A percentile compares a stretch with the other conserved stretches of the same genome.
phyloP scores from a whole-genome alignment of 2,329 filamentous ascomycete species.

The Monosporascus sp. region DNA sequence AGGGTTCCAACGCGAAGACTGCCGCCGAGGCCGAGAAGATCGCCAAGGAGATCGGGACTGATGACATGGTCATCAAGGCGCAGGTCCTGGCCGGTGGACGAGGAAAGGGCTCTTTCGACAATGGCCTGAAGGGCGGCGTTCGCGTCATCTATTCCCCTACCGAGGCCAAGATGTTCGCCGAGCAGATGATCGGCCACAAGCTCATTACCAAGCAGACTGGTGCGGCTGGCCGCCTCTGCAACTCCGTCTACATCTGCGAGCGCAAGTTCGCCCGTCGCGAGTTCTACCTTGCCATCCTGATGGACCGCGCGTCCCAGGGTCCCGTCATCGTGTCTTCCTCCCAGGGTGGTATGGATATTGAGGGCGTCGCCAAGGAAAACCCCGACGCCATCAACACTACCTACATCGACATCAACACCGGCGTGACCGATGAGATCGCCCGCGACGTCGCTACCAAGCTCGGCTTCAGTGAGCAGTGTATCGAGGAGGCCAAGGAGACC shows the following conservation, averaged over 20 bases:
- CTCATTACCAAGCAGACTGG: conserved; percentile 99
- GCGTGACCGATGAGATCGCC: conserved; percentile 94
- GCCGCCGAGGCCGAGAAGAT: conserved; percentile 86
- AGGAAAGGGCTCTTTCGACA: conserved; percentile 97
- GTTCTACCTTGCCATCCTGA: conserved; percentile 97
- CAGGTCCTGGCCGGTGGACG: conserved; percentile 96
- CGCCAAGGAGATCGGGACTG: conserved; percentile 83
- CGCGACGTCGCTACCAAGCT: conserved; percentile 84
- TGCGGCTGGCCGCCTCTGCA: conserved; percentile 88
- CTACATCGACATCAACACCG: conserved; percentile 85
- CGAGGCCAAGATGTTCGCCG: conserved; percentile 92
- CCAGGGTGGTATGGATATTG: conserved; percentile 99
- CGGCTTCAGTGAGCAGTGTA: conserved; percentile 96
- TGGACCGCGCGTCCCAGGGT: conserved; percentile 87
- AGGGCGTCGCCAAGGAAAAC: conserved; percentile 95
- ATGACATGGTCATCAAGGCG: conserved; percentile 99
- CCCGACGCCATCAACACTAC: conserved; percentile 94
- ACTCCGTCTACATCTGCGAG: conserved; percentile 97
- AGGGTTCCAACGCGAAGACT: conserved; percentile 78
- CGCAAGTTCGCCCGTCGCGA: conserved; percentile 98
- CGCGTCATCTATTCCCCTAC: conserved; percentile 98
- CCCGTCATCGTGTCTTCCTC: conserved; percentile 97
- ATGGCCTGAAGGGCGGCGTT: conserved; percentile 97
- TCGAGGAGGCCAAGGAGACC: conserved; percentile 90
- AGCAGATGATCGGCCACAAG: conserved; percentile 99